Evolutionary conservation across 2,329 filamentous ascomycete species (phyloP), one percentile per base, ranked within the genome.

Genomic region (Colletotrichum spaethianum): DNA sequence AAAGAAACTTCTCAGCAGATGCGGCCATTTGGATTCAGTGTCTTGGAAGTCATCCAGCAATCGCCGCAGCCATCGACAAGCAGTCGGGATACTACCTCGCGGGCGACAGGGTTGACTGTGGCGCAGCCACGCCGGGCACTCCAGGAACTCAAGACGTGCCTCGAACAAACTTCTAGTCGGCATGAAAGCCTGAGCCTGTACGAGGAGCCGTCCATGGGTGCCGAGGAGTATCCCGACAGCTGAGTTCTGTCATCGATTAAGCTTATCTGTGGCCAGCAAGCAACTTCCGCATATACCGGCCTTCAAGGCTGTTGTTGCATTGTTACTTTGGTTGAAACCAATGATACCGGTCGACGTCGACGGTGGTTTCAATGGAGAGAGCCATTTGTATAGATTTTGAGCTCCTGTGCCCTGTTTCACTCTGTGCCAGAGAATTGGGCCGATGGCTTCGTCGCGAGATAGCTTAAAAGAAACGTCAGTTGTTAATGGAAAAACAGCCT

Each of bases 211-310:
- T 40, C 38, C 12, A 42, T 4, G 31, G 40, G 33, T 31, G 8
- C 14, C 6, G 31, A 50, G 50, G 67, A 26, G 63, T 40, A 36
- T 61, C 55, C 20, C 56, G 16, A 48, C 40, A 23, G 53, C 56
- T 62, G 68, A 71, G 63, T 71, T 71, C 63, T 71, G 68, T 67
- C 68, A 71, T 33, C 56, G 26, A 38, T 67, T 71, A 71, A 67
- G 68, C 48, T 67, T 67, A 62, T 56, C 48, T 8, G 48, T 33
- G 18, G 26, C 16, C 11, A 12, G 2, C 20, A 38, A 50, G 38
- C 53, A 61, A 33, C 40, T 20, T 55, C 44, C 26, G 60, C 55
- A 56, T 40, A 56, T 7, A 12, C 12, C 9, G 38, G 40, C 14
- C 18, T 23, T 38, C n/a, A 9, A 42, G 12, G 11, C 18, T n/a